phyloP scores from a whole-genome alignment of 179 eudicot genomes.

The Drosera spatulata region DNA sequence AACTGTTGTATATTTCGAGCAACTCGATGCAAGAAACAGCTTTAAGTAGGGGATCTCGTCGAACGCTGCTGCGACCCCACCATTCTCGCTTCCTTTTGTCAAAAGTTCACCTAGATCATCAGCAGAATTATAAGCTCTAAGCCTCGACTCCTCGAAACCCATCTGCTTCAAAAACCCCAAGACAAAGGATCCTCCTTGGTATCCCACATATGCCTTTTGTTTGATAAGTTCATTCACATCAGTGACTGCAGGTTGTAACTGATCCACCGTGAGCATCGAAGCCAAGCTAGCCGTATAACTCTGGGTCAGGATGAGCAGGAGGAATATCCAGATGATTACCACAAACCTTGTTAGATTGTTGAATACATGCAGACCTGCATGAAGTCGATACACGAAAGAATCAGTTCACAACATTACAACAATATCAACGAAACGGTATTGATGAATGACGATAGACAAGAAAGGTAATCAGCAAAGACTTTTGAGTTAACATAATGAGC shows the following conservation, averaged over 20 bases:
- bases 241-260: conserved; percentile 23
- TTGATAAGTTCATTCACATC: conserved; percentile 19
- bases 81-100: conserved; percentile 26
- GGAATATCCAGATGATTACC: conserved; percentile 45
- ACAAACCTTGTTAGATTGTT: conserved; percentile 45
- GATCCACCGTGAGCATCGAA: conserved; percentile 39
- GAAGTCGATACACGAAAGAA: neutral
- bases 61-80: neutral
- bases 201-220: conserved; percentile 21
- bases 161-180: conserved; percentile 11
- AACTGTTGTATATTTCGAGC: too few relatives aligned
- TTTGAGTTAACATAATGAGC: too few relatives aligned
- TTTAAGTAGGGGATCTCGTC: too few relatives aligned
- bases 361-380: conserved; percentile 29
- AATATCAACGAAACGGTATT: neutral
- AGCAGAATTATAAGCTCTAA: conserved; percentile 8
- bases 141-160: conserved; percentile 15
- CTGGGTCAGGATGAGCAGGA: conserved; percentile 37
- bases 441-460: too few relatives aligned
- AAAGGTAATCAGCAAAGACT: too few relatives aligned
- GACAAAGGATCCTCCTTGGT: conserved; percentile 31
- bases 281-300: conserved; percentile 55
- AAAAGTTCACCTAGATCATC: conserved; percentile 22
- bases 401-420: too few relatives aligned
- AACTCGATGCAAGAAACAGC: too few relatives aligned